Conservation (phyloP, 1,139 yeast species). For the Petasospora fabianii region DNA sequence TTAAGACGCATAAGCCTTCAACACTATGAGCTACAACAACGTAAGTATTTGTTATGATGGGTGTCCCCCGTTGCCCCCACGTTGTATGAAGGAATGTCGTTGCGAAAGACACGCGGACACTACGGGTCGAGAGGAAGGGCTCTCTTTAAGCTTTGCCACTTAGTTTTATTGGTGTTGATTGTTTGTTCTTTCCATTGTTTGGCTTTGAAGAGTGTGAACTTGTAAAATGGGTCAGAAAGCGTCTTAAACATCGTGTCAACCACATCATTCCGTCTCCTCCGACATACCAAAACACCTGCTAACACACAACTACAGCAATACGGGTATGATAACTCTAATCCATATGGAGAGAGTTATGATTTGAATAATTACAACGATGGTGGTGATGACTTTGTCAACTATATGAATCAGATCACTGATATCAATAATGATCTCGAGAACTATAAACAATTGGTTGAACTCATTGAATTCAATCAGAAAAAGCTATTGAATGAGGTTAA, state of each 20-base stretch:
- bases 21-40: slow-evolving; percentile 15
- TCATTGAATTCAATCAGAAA: slow-evolving; percentile 79
- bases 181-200: too few relatives aligned
- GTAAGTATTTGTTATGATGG: slow-evolving; percentile 4
- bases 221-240: too few relatives aligned
- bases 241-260: slow-evolving; percentile 3
- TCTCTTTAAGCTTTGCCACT: too few relatives aligned
- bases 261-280: slow-evolving; percentile 2
- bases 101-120: background rate
- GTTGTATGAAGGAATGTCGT: too few relatives aligned
- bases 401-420: slow-evolving; percentile 79
- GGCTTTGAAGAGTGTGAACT: too few relatives aligned
- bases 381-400: slow-evolving; percentile 61
- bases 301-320: slow-evolving; percentile 14
- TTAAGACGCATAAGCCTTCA: too few relatives aligned
- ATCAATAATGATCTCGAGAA: slow-evolving; percentile 78
- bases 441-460: slow-evolving; percentile 71
- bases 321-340: slow-evolving; percentile 27
- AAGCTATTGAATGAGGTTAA: slow-evolving; percentile 82
- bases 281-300: background rate
- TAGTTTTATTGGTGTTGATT: too few relatives aligned
- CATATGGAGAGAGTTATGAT: slow-evolving; percentile 27
- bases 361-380: slow-evolving; percentile 20
- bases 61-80: background rate
- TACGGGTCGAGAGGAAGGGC: slow-evolving; percentile 1